Conservation (phyloP, 257 asterid genomes). For the Forsythia suspensa region DNA sequence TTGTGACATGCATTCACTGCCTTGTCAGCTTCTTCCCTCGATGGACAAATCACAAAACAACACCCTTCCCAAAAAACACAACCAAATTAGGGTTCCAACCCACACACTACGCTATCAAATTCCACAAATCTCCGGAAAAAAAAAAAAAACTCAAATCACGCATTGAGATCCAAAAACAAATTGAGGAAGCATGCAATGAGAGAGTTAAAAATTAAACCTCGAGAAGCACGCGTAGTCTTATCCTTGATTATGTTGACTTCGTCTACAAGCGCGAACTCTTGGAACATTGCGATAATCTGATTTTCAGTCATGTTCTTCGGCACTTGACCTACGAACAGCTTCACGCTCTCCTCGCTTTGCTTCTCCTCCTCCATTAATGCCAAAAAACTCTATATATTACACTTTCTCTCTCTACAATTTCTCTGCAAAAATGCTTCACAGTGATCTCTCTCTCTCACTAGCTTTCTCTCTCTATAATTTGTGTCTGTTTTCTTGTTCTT, state of each 20-base stretch:
- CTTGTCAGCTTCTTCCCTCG: slow-evolving; percentile 96
- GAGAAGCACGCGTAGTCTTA: slow-evolving; percentile 85
- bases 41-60: slow-evolving; percentile 85
- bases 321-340: slow-evolving; percentile 97
- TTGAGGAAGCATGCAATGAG: slow-evolving; percentile 28
- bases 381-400: neutral
- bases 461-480: slow-evolving; percentile 20
- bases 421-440: neutral
- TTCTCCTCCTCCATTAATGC: slow-evolving; percentile 76
- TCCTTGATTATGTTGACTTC: slow-evolving; percentile 93
- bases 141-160: slow-evolving; percentile 27
- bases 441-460: slow-evolving; percentile 14
- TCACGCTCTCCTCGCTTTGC: slow-evolving; percentile 76
- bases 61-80: slow-evolving; percentile 52
- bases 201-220: slow-evolving; percentile 56
- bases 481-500: slow-evolving; percentile 29
- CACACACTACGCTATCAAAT: slow-evolving; percentile 15
- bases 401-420: slow-evolving; percentile 23
- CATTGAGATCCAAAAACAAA: slow-evolving; percentile 50
- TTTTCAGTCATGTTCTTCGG: slow-evolving; percentile 88
- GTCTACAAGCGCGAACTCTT: slow-evolving; percentile 70
- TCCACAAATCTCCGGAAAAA: slow-evolving; percentile 18
- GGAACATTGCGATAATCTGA: slow-evolving; percentile 65
- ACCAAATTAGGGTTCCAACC: slow-evolving; percentile 45
- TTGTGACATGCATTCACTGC: slow-evolving; percentile 79